phyloP scores from a whole-genome alignment of 2,329 filamentous ascomycete species.

The Sporothrix schenckii region DNA sequence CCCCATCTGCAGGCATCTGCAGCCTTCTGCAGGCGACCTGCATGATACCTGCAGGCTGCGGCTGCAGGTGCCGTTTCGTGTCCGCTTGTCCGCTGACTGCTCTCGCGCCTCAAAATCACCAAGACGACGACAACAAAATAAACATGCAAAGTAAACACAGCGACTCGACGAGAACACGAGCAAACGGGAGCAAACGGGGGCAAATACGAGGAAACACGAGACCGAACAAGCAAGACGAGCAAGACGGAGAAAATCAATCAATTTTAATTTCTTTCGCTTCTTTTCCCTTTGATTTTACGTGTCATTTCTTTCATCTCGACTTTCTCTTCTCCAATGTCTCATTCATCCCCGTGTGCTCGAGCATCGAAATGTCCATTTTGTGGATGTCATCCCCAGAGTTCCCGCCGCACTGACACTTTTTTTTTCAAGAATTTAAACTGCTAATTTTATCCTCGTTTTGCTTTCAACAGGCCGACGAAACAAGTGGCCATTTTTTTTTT shows the following conservation, averaged over 20 bases:
- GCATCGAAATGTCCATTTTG: neutral
- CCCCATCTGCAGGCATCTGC: constrained; percentile 7
- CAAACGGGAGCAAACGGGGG: neutral
- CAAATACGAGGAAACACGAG: no score
- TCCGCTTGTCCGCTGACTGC: constrained; percentile 29
- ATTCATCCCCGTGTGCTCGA: constrained; percentile 30
- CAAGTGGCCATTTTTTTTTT: neutral
- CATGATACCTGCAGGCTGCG: neutral
- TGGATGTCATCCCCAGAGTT: neutral
- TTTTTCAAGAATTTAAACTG: neutral
- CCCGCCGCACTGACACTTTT: constrained; percentile 10
- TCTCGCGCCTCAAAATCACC: constrained; percentile 20
- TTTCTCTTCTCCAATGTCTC: neutral
- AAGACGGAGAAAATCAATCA: constrained; percentile 5
- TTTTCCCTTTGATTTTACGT: no score
- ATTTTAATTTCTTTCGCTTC: constrained; percentile 9
- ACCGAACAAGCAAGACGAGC: no score
- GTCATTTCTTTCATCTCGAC: neutral
- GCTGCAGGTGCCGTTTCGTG: constrained; percentile 24
- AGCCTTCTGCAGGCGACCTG: constrained; percentile 19
- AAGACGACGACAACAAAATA: constrained; percentile 30
- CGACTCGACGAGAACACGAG: neutral
- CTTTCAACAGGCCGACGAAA: neutral
- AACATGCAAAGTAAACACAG: constrained; percentile 22
- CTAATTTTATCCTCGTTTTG: neutral